Percentiles rank a stretch among this genome's conserved stretches.
Conservation (phyloP, 495 filamentous ascomycete genomes). For the Cairneyella variabilis region DNA sequence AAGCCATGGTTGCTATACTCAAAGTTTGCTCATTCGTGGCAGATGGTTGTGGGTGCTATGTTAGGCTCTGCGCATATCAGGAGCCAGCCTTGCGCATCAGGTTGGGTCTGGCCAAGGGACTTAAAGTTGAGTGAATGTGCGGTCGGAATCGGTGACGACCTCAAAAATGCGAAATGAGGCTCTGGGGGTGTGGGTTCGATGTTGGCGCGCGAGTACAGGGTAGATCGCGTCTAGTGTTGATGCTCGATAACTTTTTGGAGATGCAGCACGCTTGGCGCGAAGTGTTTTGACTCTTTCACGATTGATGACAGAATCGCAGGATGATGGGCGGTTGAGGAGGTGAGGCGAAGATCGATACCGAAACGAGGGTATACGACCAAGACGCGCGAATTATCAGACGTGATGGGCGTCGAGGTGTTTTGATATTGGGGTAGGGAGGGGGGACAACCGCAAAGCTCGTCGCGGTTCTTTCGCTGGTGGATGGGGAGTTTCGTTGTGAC, state of each 20-base stretch:
- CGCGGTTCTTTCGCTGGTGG: no score
- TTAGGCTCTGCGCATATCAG: conserved; percentile 23
- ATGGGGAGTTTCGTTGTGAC: no score
- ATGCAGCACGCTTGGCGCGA: conserved; percentile 27
- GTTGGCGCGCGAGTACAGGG: conserved; percentile 19
- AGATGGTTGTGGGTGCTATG: conserved; percentile 8
- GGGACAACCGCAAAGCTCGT: no score
- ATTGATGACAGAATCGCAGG: conserved; percentile 20
- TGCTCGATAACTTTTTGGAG: conserved; percentile 21
- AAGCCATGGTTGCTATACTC: conserved; percentile 57
- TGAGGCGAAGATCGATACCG: conserved; percentile 8
- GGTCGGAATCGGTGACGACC: conserved; percentile 4
- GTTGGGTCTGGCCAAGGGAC: conserved; percentile 9
- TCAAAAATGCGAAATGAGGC: background rate
- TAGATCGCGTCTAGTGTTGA: conserved; percentile 25
- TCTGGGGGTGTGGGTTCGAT: conserved; percentile 1
- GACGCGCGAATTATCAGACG: conserved; percentile 18
- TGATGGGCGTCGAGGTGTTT: conserved; percentile 21
- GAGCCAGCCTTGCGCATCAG: conserved; percentile 29
- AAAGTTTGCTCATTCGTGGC: background rate
- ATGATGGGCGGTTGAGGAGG: background rate
- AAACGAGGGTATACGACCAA: conserved; percentile 5
- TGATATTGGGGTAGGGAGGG: conserved; percentile 15
- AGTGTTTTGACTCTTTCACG: conserved; percentile 6
- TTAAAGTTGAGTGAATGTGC: conserved; percentile 15